Evolutionary conservation across 768 basidiomycete genomes (phyloP).

Genomic region (Amyloporia xantha): DNA sequence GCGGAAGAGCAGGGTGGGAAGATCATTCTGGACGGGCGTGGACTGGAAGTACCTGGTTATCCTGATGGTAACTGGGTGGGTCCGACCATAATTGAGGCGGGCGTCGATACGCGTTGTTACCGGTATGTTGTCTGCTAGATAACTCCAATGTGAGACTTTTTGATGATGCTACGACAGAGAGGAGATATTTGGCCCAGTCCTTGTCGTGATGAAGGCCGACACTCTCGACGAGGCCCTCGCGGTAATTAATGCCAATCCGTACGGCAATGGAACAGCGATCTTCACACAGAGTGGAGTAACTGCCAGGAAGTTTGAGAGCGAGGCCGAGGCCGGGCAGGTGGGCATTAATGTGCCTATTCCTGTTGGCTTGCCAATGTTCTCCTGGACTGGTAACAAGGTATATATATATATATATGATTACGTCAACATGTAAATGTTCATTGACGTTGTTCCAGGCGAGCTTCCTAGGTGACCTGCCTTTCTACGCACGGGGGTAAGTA

Average conservation of each 20-base stretch:
- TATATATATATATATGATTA: conserved; percentile 2
- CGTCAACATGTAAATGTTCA: background rate
- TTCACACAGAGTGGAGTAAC: conserved; percentile 96
- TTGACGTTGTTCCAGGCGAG: conserved; percentile 37
- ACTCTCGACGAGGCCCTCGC: conserved; percentile 86
- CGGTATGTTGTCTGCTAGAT: conserved; percentile 40
- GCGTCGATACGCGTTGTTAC: conserved; percentile 83
- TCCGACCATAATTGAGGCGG: conserved; percentile 82
- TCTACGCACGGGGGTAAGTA: conserved; percentile 79
- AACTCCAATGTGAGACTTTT: background rate
- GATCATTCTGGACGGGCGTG: conserved; percentile 82
- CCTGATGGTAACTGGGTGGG: conserved; percentile 92
- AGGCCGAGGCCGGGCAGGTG: conserved; percentile 86
- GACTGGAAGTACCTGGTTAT: conserved; percentile 60
- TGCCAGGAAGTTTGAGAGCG: conserved; percentile 85
- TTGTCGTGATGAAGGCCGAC: conserved; percentile 70
- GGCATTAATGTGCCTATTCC: conserved; percentile 92
- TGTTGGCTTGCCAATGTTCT: conserved; percentile 91
- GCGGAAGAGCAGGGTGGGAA: conserved; percentile 76
- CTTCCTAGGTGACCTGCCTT: conserved; percentile 79
- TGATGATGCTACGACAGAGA: conserved; percentile 42
- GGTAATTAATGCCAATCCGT: conserved; percentile 84
- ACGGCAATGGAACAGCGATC: conserved; percentile 92
- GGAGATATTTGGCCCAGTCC: conserved; percentile 93
- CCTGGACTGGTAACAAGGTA: conserved; percentile 93